Evolutionary conservation across 208 protist species (phyloP), one percentile per base, ranked within the genome.

Genomic region (Trypanosoma vivax): DNA sequence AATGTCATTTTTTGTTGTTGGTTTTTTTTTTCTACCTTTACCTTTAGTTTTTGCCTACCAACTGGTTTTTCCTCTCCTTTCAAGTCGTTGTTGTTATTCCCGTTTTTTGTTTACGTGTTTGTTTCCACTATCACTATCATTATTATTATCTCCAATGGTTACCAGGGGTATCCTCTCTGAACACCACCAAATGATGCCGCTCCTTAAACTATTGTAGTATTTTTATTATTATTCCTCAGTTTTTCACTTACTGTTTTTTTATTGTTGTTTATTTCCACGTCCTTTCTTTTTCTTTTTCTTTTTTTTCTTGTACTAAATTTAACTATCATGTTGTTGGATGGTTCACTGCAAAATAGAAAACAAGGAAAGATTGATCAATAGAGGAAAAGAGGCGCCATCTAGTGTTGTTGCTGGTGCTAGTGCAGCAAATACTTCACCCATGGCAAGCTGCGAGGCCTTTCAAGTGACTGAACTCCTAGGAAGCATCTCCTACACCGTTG

Each of bases 401-500:
- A n/a, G n/a, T 9, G 40, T 43, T 27, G 38, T 19, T 34, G 33
- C 21, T 13, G 29, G 39, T 27, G 39, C 3, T 11, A 43, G 7
- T 6, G 39, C 37, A 21, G 30, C 33, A 34, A 51, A n/a, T 34
- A 18, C 10, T 30, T 33, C 19, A 50, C 14, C 7, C n/a, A 50
- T 14, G 7, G 24, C 30, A 30, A 49, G 46, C 3, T 37, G 54
- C 39, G 60, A 67, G 41, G 60, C 37, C 2, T 67, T 67, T 48
- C 46, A 52, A 46, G 28, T 67, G 18, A 13, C 6, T 43, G 60
- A 67, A 29, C 38, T 67, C 0, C 51, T 63, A 3, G 57, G 51
- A 9, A 56, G 69, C 21, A 11, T 76, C 3, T 41, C 57, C 1
- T 51, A 61, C 47, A 62, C 61, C 18, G 47, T 84, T 30, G 70